Percentiles rank a stretch among this genome's conserved stretches.
phyloP scores from a whole-genome alignment of 208 protist genomes.

The Phytomonas francai region DNA sequence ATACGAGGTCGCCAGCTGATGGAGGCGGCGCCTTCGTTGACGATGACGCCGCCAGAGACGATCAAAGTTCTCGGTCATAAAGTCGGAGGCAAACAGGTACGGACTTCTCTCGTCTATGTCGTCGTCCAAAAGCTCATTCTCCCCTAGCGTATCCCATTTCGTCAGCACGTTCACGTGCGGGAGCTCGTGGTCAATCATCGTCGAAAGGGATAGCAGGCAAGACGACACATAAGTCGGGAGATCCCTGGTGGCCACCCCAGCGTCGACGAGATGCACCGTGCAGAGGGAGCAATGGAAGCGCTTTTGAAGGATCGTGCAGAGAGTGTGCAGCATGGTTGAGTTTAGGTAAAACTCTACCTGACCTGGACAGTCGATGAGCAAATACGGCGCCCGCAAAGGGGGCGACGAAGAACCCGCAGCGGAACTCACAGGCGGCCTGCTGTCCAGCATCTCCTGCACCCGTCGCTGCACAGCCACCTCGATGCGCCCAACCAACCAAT shows the following conservation, averaged over 20 bases:
- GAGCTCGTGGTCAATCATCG: conserved; percentile 94
- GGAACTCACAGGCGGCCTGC: neutral
- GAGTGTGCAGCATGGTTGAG: conserved; percentile 76
- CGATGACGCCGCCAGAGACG: conserved; percentile 67
- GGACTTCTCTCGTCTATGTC: conserved; percentile 55
- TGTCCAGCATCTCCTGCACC: conserved; percentile 38
- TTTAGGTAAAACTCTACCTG: conserved; percentile 99
- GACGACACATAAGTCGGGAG: conserved; percentile 94
- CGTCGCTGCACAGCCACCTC: conserved; percentile 53
- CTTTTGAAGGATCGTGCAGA: conserved; percentile 75
- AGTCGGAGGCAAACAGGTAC: conserved; percentile 42
- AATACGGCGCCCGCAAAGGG: conserved; percentile 56
- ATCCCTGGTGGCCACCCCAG: conserved; percentile 90
- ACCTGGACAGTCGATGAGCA: conserved; percentile 98
- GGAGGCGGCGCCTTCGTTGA: conserved; percentile 30
- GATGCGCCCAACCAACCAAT: conserved; percentile 65
- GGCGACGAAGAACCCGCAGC: neutral
- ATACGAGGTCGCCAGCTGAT: conserved; percentile 28
- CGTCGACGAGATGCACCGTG: conserved; percentile 94
- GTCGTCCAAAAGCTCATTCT: conserved; percentile 63
- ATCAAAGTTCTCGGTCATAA: conserved; percentile 78
- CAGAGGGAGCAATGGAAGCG: conserved; percentile 63
- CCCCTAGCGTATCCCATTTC: conserved; percentile 93
- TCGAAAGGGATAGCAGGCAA: conserved; percentile 91
- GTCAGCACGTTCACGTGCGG: conserved; percentile 97